Evolutionary conservation across 768 basidiomycete species (phyloP), one percentile per base, ranked within the genome.

Genomic region (Calocybe cyanea): DNA sequence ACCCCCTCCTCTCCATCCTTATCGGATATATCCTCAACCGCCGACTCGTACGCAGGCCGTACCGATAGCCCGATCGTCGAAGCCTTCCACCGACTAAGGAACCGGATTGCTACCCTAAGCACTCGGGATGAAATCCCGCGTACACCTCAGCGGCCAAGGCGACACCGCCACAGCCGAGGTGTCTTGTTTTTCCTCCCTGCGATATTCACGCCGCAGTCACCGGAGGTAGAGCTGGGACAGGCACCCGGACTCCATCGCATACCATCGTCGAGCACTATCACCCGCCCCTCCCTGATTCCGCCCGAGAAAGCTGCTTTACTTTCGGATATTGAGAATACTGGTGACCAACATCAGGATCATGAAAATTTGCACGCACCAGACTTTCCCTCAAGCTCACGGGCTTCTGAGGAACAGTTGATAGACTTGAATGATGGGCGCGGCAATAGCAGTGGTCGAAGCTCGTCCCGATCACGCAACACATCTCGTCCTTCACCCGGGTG

Each of bases 161-260:
- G 77, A 46, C 68, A 70, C 46, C 61, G 67, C 13, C 57, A 59
- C 45, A 75, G 75, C 38, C 75, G 81, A 32, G 81, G 85, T 25
- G 78, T 87, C 32, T 64, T 90, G 39, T 90, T 87, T 66, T 89
- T 90, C 72, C 73, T 92, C 40, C 89, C 89, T 17, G 85, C 87
- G 25, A 82, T 88, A 55, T 85, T 90, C 60, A 73, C 85, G 3
- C n/a, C n/a, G n/a, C 70, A 78, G 46, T 50, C 67, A 4, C 66
- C 66, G 35, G 72, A 76, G 45, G 66, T 78, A 38, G 76, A 77
- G 53, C 61, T 76, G 10, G 68, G 68, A 33, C 52, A 61, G 32
- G 49, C 65, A 8, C 52, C 61, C 33, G 46, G 61, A 15, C 49
- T 60, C 13, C 54, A 57, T 24, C 59, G 59, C 18, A 49, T 59